phyloP scores from a whole-genome alignment of 2,329 filamentous ascomycete species.

The Tolypocladium paradoxum region DNA sequence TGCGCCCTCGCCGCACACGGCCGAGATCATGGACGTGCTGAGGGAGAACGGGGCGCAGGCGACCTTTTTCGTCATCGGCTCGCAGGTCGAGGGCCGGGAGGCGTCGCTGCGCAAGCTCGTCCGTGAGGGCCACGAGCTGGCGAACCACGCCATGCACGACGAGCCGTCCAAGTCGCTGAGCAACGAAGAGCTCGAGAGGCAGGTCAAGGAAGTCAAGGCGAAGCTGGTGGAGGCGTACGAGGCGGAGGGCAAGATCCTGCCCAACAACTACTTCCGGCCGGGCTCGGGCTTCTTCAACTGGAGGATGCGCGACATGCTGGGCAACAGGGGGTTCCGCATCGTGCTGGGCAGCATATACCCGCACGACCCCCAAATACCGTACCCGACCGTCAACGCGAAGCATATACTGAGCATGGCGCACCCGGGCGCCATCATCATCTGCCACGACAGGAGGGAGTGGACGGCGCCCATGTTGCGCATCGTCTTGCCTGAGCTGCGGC shows the following conservation, averaged over 20 bases:
- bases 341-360: conserved; percentile 82
- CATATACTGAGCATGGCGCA: conserved; percentile 73
- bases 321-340: conserved; percentile 54
- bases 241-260: conserved; percentile 30
- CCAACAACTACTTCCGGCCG: conserved; percentile 64
- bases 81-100: conserved; percentile 53
- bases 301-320: conserved; percentile 53
- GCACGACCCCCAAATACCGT: conserved; percentile 77
- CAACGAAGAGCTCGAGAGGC: conserved; percentile 44
- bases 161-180: conserved; percentile 58
- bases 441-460: conserved; percentile 78
- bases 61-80: conserved; percentile 84
- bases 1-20: conserved; percentile 63
- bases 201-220: conserved; percentile 55
- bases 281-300: conserved; percentile 75
- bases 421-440: conserved; percentile 71
- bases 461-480: conserved; percentile 66
- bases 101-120: conserved; percentile 46
- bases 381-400: conserved; percentile 57
- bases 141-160: conserved; percentile 84
- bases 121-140: conserved; percentile 59
- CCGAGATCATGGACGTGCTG: conserved; percentile 59
- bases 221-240: conserved; percentile 48
- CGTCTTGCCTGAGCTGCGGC: conserved; percentile 61
- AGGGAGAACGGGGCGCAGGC: conserved; percentile 55